Percentiles rank a stretch among this genome's conserved stretches.
phyloP scores from a whole-genome alignment of 306 rosid species.

The Lathyrus oleraceus region DNA sequence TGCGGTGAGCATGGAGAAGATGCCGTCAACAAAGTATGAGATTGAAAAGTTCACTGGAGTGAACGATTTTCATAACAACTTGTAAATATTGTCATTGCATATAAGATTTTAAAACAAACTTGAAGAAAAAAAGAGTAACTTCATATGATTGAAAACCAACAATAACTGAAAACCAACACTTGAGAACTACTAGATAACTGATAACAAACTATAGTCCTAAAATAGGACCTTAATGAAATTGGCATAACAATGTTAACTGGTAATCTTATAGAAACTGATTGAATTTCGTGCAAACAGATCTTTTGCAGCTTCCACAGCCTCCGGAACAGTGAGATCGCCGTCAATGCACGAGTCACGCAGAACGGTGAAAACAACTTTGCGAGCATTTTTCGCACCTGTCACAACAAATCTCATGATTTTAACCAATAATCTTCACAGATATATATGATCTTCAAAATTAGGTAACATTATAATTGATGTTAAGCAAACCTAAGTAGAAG shows the following conservation, averaged over 20 bases:
- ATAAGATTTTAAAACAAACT: no score
- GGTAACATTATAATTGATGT: slow-evolving; percentile 3
- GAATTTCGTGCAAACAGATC: slow-evolving; percentile 78
- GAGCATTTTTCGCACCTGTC: slow-evolving; percentile 80
- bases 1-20: no score
- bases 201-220: background rate
- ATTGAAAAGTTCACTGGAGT: no score
- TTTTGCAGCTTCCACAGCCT: slow-evolving; percentile 77
- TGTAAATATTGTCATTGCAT: no score
- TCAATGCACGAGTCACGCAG: slow-evolving; percentile 69
- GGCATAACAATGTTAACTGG: slow-evolving; percentile 31
- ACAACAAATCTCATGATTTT: slow-evolving; percentile 13
- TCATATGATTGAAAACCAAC: background rate
- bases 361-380: slow-evolving; percentile 74
- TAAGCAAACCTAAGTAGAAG: slow-evolving; percentile 76
- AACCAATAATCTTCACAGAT: slow-evolving; percentile 6
- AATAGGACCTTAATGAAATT: background rate
- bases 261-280: slow-evolving; percentile 65
- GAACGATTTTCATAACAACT: no score
- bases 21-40: no score
- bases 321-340: slow-evolving; percentile 75
- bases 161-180: background rate
- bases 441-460: background rate
- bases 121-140: background rate
- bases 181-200: background rate